Base-by-base conservation (phyloP, 441 rosid species). In the Gossypium gossypioides region DNA sequence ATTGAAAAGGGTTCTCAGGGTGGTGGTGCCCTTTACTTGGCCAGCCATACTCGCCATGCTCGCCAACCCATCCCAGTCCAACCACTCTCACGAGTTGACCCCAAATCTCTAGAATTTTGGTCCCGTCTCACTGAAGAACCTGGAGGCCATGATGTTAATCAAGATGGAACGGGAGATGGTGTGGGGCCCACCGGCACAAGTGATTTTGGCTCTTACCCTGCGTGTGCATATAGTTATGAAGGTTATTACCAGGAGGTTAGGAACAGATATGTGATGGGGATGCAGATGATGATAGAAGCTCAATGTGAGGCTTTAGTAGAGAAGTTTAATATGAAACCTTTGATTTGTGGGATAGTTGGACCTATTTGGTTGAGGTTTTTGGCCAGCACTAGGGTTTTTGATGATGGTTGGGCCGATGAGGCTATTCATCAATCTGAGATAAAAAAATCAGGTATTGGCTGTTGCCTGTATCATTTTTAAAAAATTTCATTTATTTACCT, bases 251-350 rank as follows among this genome's bases (percentile, higher is more conserved):
- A 79, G n/a, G 95, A 63, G 32, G 16, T 63, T 40, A 63, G 68
- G 68, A 63, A 63, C 52, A 63, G 68, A 9, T 40, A 63, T 68
- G 85, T 85, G 60, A 78, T 86, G 83, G 92, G 93, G 42, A 18
- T 92, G 81, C 80, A 86, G 74, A 69, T 86, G 83, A 88, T 89
- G 89, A 68, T 92, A 77, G 86, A 83, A 74, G 76, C 78, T 67
- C 96, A 91, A 60, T 90, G 93, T 50, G 93, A 86, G 80, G 86
- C 90, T 10, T 77, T 88, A 67, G 93, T 84, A 13, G 82, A 84
- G 21, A 81, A 81, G 65, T 83, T 89, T 21, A 75, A 78, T 21
- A 91, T 71, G 9, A 83, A 81, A 16, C 96, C 92, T 4, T 77
- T 88, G 85, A 82, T 89, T 68, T 73, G 82, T 75, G 95, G 91